A percentile compares a stretch with the other conserved stretches of the same genome.
phyloP scores from a whole-genome alignment of 331 rosid genomes.

The Prunus yedoensis region DNA sequence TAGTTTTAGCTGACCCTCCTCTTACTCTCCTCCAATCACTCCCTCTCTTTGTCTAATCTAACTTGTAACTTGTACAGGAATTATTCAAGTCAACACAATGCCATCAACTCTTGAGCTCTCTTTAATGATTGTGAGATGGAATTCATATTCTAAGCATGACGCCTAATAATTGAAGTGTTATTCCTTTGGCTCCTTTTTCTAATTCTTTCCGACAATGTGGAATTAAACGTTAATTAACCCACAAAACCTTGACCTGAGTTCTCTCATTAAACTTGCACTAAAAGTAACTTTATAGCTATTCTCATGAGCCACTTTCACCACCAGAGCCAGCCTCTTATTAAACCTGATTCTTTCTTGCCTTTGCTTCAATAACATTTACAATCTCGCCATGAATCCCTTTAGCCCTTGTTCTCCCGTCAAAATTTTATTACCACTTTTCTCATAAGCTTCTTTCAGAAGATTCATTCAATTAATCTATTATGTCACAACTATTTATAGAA shows the following conservation, averaged over 20 bases:
- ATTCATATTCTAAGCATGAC: not conserved
- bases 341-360: constrained; percentile 3
- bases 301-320: not conserved
- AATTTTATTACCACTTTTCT: not conserved
- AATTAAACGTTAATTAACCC: too few relatives aligned
- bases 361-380: not conserved
- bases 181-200: not conserved
- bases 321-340: not conserved
- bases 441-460: not conserved
- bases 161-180: not conserved
- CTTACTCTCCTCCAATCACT: not conserved
- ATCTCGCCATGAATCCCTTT: not conserved
- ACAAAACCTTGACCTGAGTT: not conserved
- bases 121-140: not conserved
- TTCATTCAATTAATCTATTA: not conserved
- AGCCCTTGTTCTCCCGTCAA: not conserved
- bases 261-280: not conserved
- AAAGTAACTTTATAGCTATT: not conserved
- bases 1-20: not conserved
- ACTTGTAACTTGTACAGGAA: not conserved
- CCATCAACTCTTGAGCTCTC: not conserved
- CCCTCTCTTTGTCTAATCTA: not conserved
- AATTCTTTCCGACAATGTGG: not conserved
- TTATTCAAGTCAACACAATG: not conserved
- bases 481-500: not conserved